Evolutionary conservation across 148 eudicot species (phyloP).

Genomic region (Talinum fruticosum): DNA sequence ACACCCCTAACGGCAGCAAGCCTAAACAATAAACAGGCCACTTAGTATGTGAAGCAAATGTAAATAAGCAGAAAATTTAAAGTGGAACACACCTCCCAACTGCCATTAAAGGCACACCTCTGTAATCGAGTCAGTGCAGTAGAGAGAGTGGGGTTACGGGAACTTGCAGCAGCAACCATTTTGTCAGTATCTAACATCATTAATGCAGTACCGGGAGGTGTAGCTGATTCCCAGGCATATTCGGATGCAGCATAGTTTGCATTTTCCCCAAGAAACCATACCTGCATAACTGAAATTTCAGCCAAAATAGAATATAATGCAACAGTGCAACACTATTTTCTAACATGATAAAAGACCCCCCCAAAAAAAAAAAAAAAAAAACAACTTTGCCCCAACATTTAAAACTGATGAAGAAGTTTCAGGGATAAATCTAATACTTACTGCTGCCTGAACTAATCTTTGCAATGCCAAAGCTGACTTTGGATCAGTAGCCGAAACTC

Average conservation of each 20-base stretch:
- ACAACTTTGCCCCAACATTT: background rate
- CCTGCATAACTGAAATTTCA: slow-evolving; percentile 45
- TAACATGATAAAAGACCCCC: background rate
- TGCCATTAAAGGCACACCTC: slow-evolving; percentile 97
- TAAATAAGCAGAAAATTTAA: background rate
- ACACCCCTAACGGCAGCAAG: background rate
- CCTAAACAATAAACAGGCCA: background rate
- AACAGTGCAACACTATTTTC: background rate
- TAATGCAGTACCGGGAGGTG: slow-evolving; percentile 97
- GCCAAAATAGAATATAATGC: slow-evolving; percentile 11
- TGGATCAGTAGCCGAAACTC: slow-evolving; percentile 95
- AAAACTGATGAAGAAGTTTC: slow-evolving; percentile 8
- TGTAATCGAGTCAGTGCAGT: slow-evolving; percentile 93
- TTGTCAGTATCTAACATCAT: slow-evolving; percentile 99
- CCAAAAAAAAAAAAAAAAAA: background rate
- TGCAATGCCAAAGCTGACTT: slow-evolving; percentile 95
- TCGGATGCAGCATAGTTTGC: slow-evolving; percentile 99
- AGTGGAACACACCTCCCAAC: slow-evolving; percentile 79
- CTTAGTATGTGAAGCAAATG: too few species aligned
- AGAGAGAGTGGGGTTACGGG: slow-evolving; percentile 89
- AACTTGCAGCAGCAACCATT: slow-evolving; percentile 99
- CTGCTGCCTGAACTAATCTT: slow-evolving; percentile 97
- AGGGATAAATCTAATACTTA: slow-evolving; percentile 36
- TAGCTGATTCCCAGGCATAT: slow-evolving; percentile 99
- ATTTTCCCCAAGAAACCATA: slow-evolving; percentile 99